Evolutionary conservation across 2,329 filamentous ascomycete genomes (phyloP).

Genomic region (Dactylella cylindrospora): DNA sequence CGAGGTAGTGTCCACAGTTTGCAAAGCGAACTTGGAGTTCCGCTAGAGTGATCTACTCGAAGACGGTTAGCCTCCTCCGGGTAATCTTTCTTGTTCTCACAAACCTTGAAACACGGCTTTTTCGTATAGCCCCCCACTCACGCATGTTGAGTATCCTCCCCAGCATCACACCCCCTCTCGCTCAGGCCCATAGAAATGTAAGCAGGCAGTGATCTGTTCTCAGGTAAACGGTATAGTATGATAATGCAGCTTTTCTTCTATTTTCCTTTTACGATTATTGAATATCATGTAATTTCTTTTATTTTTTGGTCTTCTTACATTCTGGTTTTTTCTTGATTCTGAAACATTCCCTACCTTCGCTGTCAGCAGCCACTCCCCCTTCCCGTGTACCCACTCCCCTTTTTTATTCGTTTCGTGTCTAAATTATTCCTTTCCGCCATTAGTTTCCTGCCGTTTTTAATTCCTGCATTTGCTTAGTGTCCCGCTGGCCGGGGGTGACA

Average conservation of each 20-base stretch:
- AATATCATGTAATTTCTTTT: background rate
- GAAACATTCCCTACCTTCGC: slow-evolving; percentile 22
- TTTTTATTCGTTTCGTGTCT: slow-evolving; percentile 13
- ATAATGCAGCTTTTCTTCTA: background rate
- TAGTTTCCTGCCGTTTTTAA: slow-evolving; percentile 2
- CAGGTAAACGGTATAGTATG: background rate
- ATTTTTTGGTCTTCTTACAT: slow-evolving; percentile 15
- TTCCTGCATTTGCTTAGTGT: too few relatives aligned
- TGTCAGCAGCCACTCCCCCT: slow-evolving; percentile 19
- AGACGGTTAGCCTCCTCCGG: background rate
- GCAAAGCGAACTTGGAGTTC: slow-evolving; percentile 26
- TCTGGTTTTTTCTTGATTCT: slow-evolving; percentile 1
- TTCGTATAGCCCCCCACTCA: too few relatives aligned
- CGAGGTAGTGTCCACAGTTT: slow-evolving; percentile 34
- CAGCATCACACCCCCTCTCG: background rate
- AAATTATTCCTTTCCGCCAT: background rate
- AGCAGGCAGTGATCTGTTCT: background rate
- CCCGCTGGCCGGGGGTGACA: too few relatives aligned
- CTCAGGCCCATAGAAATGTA: slow-evolving; percentile 1
- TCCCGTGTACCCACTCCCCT: slow-evolving; percentile 15
- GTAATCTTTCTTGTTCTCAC: background rate
- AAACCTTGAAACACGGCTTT: too few relatives aligned
- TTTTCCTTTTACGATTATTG: background rate
- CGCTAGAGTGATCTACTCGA: slow-evolving; percentile 10
- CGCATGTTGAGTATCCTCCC: too few relatives aligned